phyloP scores from a whole-genome alignment of 2,329 filamentous ascomycete genomes.

The Diaporthe humulicola region DNA sequence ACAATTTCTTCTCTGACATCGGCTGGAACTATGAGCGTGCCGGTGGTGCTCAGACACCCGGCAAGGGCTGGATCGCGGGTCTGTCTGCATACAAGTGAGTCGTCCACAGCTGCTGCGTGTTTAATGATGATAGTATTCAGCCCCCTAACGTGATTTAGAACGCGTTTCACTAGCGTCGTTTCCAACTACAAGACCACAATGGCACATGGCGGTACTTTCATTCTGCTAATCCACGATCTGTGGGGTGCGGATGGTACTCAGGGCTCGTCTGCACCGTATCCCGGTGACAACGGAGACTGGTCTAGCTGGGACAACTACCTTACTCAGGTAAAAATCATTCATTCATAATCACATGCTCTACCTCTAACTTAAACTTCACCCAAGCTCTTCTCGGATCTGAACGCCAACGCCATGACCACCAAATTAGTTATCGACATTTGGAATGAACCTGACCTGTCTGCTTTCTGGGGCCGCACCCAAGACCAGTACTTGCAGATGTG shows the following conservation, averaged over 20 bases:
- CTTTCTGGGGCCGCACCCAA: constrained; percentile 54
- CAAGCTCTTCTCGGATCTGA: constrained; percentile 50
- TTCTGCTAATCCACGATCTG: constrained; percentile 59
- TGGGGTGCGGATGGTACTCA: constrained; percentile 63
- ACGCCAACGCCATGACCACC: constrained; percentile 51
- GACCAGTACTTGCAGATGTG: constrained; percentile 57
- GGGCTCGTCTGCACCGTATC: constrained; percentile 52
- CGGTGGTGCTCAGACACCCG: constrained; percentile 42
- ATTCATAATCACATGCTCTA: too few relatives aligned
- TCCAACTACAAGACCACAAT: constrained; percentile 60
- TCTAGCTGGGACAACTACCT: constrained; percentile 58
- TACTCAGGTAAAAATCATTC: constrained; percentile 38
- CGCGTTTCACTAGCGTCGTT: constrained; percentile 57
- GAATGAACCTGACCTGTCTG: constrained; percentile 63
- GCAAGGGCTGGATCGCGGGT: constrained; percentile 42
- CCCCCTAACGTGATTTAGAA: background rate
- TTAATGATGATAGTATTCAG: background rate
- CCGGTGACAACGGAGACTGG: constrained; percentile 65
- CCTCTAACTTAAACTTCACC: too few relatives aligned
- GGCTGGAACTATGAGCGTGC: constrained; percentile 43
- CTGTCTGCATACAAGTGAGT: constrained; percentile 38
- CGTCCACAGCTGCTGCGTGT: background rate
- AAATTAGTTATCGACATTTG: constrained; percentile 63
- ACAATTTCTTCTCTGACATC: constrained; percentile 43
- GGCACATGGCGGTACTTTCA: constrained; percentile 58